A percentile compares a stretch with the other conserved stretches of the same genome.
phyloP scores from a whole-genome alignment of 2,329 filamentous ascomycete genomes.

The Dryadomyces quercivorus region DNA sequence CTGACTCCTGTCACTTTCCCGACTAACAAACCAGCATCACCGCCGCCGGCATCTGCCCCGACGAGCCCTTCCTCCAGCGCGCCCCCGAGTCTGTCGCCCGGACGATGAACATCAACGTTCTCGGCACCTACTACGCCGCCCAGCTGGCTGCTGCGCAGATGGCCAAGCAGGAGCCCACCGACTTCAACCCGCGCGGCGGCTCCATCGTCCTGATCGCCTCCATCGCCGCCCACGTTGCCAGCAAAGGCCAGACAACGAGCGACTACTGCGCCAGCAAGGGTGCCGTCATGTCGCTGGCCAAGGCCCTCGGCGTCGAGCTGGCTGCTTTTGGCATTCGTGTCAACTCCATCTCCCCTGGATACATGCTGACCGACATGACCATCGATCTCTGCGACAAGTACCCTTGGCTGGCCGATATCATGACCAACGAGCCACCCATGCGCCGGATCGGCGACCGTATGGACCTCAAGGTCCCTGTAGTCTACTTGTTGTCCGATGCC shows the following conservation, averaged over 20 bases:
- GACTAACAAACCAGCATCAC: background rate
- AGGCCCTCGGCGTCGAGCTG: slow-evolving; percentile 59
- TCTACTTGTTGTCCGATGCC: slow-evolving; percentile 5
- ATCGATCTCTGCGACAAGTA: slow-evolving; percentile 1
- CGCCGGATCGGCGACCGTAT: slow-evolving; percentile 5
- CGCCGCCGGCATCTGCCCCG: background rate
- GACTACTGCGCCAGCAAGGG: slow-evolving; percentile 39
- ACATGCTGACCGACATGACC: slow-evolving; percentile 9
- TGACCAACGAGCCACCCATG: background rate
- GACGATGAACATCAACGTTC: slow-evolving; percentile 2
- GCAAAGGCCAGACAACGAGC: slow-evolving; percentile 2
- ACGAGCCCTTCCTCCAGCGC: slow-evolving; percentile 3
- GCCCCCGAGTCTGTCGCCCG: background rate
- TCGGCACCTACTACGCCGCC: slow-evolving; percentile 4
- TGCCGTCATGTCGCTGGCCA: slow-evolving; percentile 52
- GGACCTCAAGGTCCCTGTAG: slow-evolving; percentile 4
- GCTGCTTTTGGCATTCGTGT: slow-evolving; percentile 50
- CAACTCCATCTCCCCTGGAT: slow-evolving; percentile 56
- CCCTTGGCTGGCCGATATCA: background rate
- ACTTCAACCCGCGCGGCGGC: background rate
- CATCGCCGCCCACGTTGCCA: slow-evolving; percentile 2
- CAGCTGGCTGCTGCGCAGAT: background rate
- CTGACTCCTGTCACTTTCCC: background rate
- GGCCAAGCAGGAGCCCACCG: background rate
- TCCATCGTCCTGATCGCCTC: slow-evolving; percentile 3